These are phyloP conservation scores for Suillus occidentalis DNA, from an alignment of 768 basidiomycete species.

Conservation along the genomic window DNA sequence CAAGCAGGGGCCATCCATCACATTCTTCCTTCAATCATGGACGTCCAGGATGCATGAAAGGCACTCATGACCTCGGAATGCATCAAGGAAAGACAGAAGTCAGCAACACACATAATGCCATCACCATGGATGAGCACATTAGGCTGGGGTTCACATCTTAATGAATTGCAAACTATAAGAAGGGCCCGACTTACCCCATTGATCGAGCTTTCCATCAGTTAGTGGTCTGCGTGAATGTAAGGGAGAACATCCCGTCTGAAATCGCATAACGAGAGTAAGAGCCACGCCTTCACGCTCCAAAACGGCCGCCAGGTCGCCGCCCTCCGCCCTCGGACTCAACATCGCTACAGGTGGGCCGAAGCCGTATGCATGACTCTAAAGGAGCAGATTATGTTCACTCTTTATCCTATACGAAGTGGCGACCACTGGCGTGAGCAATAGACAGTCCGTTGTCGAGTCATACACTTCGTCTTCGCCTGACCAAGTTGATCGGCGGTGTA, in stretches of 20 bases:
- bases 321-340: constrained; percentile 36
- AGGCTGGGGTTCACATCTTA: no score
- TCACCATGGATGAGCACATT: no score
- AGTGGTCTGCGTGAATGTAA: background rate
- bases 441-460: background rate
- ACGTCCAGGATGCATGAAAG: no score
- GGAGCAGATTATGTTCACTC: constrained; percentile 25
- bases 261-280: constrained; percentile 3
- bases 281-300: constrained; percentile 15
- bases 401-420: constrained; percentile 18
- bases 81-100: no score
- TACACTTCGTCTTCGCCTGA: background rate
- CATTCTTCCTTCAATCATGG: no score
- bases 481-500: background rate
- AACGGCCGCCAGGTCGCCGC: constrained; percentile 26
- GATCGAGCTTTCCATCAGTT: background rate
- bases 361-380: constrained; percentile 28
- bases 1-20: no score
- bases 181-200: no score
- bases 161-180: no score
- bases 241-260: background rate
- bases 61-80: no score
- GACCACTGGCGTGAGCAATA: background rate
- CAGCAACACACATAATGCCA: no score
- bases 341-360: constrained; percentile 33